Percentiles rank a stretch among this genome's conserved stretches.
phyloP scores from a whole-genome alignment of 2,329 filamentous ascomycete genomes.

The Acrocalymma vagum region DNA sequence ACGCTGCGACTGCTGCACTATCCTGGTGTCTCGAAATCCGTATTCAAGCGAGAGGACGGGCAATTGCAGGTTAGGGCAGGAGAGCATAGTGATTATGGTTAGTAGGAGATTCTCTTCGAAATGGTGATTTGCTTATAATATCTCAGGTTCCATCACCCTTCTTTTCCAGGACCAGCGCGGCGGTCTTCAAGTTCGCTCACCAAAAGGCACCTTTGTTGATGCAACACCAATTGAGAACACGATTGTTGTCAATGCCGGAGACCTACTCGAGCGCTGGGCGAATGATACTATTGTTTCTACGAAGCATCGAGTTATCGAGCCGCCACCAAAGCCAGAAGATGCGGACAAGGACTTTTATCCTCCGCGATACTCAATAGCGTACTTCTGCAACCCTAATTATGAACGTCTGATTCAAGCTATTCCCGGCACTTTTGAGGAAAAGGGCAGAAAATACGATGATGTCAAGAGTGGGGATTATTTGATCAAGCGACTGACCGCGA shows the following conservation, averaged over 20 bases:
- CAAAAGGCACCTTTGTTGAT: conserved; percentile 80
- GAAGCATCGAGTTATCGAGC: conserved; percentile 88
- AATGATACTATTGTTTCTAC: conserved; percentile 93
- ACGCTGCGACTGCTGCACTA: conserved; percentile 78
- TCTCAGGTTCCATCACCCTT: conserved; percentile 49
- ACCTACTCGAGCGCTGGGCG: conserved; percentile 85
- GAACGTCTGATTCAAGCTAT: conserved; percentile 79
- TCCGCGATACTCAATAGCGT: conserved; percentile 83
- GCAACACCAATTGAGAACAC: conserved; percentile 83
- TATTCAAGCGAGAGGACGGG: conserved; percentile 72
- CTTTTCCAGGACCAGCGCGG: conserved; percentile 63
- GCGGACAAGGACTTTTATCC: conserved; percentile 69
- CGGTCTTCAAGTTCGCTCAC: conserved; percentile 71
- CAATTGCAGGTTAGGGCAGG: conserved; percentile 81
- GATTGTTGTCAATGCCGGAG: conserved; percentile 89
- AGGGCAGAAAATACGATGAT: conserved; percentile 79
- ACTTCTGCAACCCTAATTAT: conserved; percentile 90
- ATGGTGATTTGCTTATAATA: conserved; percentile 11
- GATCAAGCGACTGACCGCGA: conserved; percentile 78
- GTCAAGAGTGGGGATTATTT: conserved; percentile 86
- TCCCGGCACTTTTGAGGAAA: conserved; percentile 76
- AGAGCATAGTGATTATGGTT: conserved; percentile 75
- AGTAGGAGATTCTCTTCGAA: not conserved
- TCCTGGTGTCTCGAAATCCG: conserved; percentile 69
- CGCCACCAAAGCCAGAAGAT: conserved; percentile 61